These are phyloP conservation scores for Boletus sp. DNA, from an alignment of 768 basidiomycete genomes.

Conservation along the genomic window DNA sequence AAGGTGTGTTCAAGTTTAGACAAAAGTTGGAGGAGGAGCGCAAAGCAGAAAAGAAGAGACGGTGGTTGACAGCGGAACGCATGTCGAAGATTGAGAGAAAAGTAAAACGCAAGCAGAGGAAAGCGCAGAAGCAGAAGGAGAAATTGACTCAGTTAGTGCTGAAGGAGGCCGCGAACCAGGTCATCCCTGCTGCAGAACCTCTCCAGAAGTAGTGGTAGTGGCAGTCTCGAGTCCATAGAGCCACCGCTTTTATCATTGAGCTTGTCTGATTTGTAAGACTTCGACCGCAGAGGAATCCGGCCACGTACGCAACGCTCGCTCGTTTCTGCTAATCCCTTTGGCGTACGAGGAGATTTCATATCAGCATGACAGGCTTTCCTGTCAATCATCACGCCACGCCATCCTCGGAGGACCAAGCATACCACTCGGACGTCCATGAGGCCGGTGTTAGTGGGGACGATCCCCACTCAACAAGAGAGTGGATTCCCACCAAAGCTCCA, in stretches of 20 bases:
- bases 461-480: conserved; percentile 23
- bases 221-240: conserved; percentile 1
- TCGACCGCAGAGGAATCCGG: neutral
- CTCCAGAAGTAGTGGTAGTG: conserved; percentile 9
- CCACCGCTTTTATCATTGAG: neutral
- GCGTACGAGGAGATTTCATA: neutral
- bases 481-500: conserved; percentile 34
- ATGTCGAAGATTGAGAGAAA: conserved; percentile 37
- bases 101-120: conserved; percentile 40
- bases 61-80: conserved; percentile 40
- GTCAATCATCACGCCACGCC: conserved; percentile 20
- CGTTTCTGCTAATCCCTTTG: too few species aligned
- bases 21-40: conserved; percentile 54
- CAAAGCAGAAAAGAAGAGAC: conserved; percentile 58
- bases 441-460: conserved; percentile 5
- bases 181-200: conserved; percentile 39
- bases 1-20: conserved; percentile 74
- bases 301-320: neutral
- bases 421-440: neutral
- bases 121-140: conserved; percentile 47
- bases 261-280: neutral
- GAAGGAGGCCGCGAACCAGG: conserved; percentile 55
- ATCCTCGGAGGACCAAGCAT: conserved; percentile 13
- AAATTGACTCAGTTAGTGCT: conserved; percentile 51
- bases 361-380: conserved; percentile 8